Base-by-base conservation (phyloP, 192 early-diverging fungal species). In the Phlyctochytrium bullatum region DNA sequence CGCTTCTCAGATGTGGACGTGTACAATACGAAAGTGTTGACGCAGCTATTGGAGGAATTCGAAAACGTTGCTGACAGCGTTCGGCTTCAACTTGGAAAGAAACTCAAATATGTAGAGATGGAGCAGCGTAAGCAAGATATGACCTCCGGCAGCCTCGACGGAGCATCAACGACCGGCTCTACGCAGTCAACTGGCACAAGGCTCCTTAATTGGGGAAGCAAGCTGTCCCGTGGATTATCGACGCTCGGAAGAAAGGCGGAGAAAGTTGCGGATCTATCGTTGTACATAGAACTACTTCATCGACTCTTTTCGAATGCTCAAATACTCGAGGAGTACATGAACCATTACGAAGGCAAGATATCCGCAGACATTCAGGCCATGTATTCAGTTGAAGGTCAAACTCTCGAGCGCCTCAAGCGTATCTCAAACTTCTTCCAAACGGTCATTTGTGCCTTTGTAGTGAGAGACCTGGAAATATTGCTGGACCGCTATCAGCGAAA, bases 201-300 rank as follows among this genome's bases (percentile, higher is more conserved):
- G 33, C 47, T 71, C 30, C 17, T 40, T n/a, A 30, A 71, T 2
- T 71, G 69, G 69, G 67, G 67, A 25, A 29, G 20, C 36, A 68
- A 54, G 65, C 52, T 72, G 16, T 70, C 71, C 12, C 12, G 27
- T 6, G 54, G 54, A 6, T 28, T 57, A 0, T 73, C 73, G 52
- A 36, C 53, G 34, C 31, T 72, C 17, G 71, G 71, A 30, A 72
- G 68, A 65, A 62, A 72, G 2, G 58, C 32, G 30, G 71, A 72
- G 25, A 34, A 52, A 20, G 34, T 61, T 0, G 23, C 59, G 27
- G 71, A 72, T 34, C 25, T 34, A 17, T n/a, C 36, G 32, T 3
- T 28, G n/a, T 72, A 71, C 3, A 73, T 71, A 40, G 54, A 68
- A 23, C 32, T 59, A 24, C 25, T 72, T 2, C 23, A 25, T 3